Percentiles rank a stretch among this genome's conserved stretches.
Conservation (phyloP, 257 asterid species). For the Apocynum venetum region DNA sequence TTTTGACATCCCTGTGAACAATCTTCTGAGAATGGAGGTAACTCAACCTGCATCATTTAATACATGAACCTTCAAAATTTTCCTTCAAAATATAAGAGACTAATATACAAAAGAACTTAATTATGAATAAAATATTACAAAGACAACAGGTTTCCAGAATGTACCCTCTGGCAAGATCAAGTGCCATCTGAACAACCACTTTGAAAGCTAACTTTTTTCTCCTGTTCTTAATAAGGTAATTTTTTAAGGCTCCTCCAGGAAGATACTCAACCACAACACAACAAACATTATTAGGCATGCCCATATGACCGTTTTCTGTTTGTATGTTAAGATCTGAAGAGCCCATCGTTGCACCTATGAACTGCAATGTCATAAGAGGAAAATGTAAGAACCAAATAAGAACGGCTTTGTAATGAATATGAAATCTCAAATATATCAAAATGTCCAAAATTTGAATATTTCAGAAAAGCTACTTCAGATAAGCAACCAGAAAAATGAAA, state of each 20-base stretch:
- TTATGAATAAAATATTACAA: background rate
- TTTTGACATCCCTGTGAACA: slow-evolving; percentile 84
- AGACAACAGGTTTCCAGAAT: background rate
- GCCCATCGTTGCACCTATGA: slow-evolving; percentile 92
- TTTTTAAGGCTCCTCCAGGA: slow-evolving; percentile 78
- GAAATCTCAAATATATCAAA: background rate
- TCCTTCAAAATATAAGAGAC: background rate
- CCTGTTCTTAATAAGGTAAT: slow-evolving; percentile 72
- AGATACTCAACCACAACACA: slow-evolving; percentile 86
- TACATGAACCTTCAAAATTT: background rate
- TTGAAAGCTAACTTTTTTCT: slow-evolving; percentile 74
- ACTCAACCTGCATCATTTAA: slow-evolving; percentile 52
- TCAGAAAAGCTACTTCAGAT: too few relatives aligned
- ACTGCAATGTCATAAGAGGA: slow-evolving; percentile 46
- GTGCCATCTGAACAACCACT: slow-evolving; percentile 79
- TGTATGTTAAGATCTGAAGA: slow-evolving; percentile 67
- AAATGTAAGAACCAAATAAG: background rate
- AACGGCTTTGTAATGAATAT: background rate
- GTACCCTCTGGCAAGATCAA: slow-evolving; percentile 87
- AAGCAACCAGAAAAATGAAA: background rate
- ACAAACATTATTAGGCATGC: slow-evolving; percentile 77
- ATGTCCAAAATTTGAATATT: background rate
- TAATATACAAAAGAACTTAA: background rate
- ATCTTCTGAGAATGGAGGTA: slow-evolving; percentile 81
- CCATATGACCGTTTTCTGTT: slow-evolving; percentile 74